Evolutionary conservation across 148 eudicot species (phyloP), one percentile per base, ranked within the genome.

Genomic region (Rhododendron williamsianum): DNA sequence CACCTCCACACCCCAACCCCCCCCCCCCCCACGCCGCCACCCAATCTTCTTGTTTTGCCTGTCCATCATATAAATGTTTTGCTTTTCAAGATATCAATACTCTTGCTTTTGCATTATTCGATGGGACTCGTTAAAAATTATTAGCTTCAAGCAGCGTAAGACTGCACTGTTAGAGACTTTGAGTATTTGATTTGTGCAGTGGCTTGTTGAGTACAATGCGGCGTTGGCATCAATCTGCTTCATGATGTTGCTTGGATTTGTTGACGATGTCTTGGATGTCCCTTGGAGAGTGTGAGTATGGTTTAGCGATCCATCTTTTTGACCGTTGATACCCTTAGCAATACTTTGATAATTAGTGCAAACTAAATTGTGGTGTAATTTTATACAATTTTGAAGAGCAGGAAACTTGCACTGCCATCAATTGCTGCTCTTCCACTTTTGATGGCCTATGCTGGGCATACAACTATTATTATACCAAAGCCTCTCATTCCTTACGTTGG

Each of bases 391-490:
- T 88, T 89, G 84, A 87, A 86, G 83, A 38, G 85, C 98, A 95
- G 98, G 92, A 97, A 97, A 89, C 81, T 97, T 81, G 85, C 95
- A 52, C 86, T 97, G 92, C 98, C 99, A 76, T 93, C 97, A 84
- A 88, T 97, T 87, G 96, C 98, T 78, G 95, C 99, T 85, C 98
- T 97, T 87, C 98, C 99, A 19, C 87, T 97, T 79, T 90, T 95
- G 93, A 95, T 97, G 99, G 99, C 99, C 56, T 97, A 97, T 92
- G 98, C 99, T 85, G 99, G 99, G 74, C 99, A 97, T 89, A 97
- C 99, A 84, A 93, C 96, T 52, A 94, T 95, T 76, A 84, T 95
- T 82, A 93, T 97, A 78, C 99, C 99, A 85, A 97, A 95, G 90
- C 99, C 99, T 81, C 92, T 97, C 67, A 88, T 90, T 83, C 90